Evolutionary conservation across 192 early-diverging fungal genomes (phyloP).

Genomic region (Gryganskiella cystojenkinii): DNA sequence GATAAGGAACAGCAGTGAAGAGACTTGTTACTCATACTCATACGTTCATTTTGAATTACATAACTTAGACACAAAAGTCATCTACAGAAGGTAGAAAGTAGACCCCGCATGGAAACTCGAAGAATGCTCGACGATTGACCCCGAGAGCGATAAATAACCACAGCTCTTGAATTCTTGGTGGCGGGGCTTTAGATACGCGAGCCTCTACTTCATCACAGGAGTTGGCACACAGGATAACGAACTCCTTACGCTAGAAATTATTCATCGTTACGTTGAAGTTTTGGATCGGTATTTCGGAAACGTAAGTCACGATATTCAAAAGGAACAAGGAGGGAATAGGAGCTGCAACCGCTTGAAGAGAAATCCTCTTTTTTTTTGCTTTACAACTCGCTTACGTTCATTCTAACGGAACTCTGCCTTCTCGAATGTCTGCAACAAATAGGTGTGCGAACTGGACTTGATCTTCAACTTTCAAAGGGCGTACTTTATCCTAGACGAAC

Average conservation of each 20-base stretch:
- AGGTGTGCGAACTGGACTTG: slow-evolving; percentile 94
- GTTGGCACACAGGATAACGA: slow-evolving; percentile 95
- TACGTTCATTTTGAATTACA: neutral
- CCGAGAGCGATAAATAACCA: too few species aligned
- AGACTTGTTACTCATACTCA: neutral
- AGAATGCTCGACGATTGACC: too few species aligned
- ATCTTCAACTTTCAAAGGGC: slow-evolving; percentile 98
- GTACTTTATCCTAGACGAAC: slow-evolving; percentile 88
- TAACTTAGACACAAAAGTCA: slow-evolving; percentile 65
- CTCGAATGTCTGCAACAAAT: slow-evolving; percentile 3
- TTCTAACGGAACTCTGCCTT: neutral
- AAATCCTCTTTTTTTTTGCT: too few species aligned
- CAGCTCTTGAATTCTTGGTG: too few species aligned
- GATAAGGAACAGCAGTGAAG: too few species aligned
- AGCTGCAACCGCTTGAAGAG: too few species aligned
- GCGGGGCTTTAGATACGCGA: slow-evolving; percentile 92
- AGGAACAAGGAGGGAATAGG: too few species aligned
- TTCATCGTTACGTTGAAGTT: slow-evolving; percentile 98
- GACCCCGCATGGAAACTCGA: neutral
- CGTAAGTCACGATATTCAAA: too few species aligned
- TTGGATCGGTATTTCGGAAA: slow-evolving; percentile 98
- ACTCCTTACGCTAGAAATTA: slow-evolving; percentile 92
- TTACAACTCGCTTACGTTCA: too few species aligned
- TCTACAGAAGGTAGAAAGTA: slow-evolving; percentile 65
- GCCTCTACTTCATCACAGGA: slow-evolving; percentile 96